A percentile compares a stretch with the other conserved stretches of the same genome.
phyloP scores from a whole-genome alignment of 305 asterid species.

The Fraxinus baroniana region DNA sequence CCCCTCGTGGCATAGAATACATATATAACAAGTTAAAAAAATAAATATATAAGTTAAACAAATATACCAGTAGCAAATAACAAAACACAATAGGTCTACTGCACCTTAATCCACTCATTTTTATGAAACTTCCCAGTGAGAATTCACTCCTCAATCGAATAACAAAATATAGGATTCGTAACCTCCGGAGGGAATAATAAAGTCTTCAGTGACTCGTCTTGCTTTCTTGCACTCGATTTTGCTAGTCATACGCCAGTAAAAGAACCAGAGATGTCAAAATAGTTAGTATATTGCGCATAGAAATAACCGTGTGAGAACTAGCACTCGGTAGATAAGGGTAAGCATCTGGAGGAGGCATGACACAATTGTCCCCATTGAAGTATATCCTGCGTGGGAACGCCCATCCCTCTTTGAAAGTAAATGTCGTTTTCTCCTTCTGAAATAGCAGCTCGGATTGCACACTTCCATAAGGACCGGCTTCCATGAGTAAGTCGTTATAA shows the following conservation, averaged over 20 bases:
- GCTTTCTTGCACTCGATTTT: neutral
- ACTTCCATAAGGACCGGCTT: constrained; percentile 43
- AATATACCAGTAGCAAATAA: neutral
- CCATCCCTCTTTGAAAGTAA: constrained; percentile 59
- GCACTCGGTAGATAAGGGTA: constrained; percentile 32
- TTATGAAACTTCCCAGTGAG: neutral
- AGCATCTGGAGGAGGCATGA: constrained; percentile 52
- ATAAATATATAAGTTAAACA: neutral
- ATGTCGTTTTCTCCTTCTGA: constrained; percentile 39
- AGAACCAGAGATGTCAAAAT: constrained; percentile 18
- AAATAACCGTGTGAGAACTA: neutral
- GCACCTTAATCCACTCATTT: neutral
- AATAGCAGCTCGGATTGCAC: constrained; percentile 59
- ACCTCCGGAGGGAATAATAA: neutral
- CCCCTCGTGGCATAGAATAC: neutral
- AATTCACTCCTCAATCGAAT: neutral
- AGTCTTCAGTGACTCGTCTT: neutral
- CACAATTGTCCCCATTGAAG: constrained; percentile 59
- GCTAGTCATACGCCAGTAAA: constrained; percentile 16
- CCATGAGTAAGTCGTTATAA: constrained; percentile 53
- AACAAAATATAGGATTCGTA: neutral
- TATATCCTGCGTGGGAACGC: constrained; percentile 52
- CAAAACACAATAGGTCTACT: neutral
- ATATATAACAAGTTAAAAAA: neutral
- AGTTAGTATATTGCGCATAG: neutral